A percentile compares a stretch with the other conserved stretches of the same genome.
These are phyloP conservation scores for Fonsecaea pedrosoi DNA, from an alignment of 2,329 filamentous ascomycete genomes.

Conservation along the genomic window DNA sequence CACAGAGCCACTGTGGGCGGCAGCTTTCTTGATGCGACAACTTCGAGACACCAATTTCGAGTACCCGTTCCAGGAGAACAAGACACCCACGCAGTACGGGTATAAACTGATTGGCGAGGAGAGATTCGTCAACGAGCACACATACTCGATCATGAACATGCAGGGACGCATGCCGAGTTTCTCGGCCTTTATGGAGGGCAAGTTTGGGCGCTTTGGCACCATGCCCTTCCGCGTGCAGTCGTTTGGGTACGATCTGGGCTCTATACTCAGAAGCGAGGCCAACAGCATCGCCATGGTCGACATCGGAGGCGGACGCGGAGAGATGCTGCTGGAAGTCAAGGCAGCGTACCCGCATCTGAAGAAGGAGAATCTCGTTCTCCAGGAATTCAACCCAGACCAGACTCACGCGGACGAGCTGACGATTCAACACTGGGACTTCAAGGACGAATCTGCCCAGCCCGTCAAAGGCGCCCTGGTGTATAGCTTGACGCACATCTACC, in stretches of 20 bases:
- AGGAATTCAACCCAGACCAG: conserved; percentile 48
- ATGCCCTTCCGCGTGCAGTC: conserved; percentile 44
- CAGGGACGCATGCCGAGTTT: conserved; percentile 50
- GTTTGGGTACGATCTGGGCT: conserved; percentile 46
- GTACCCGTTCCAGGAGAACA: conserved; percentile 46
- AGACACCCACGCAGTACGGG: conserved; percentile 47
- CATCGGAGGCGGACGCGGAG: conserved; percentile 49
- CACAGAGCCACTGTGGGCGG: conserved; percentile 46
- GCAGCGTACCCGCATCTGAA: conserved; percentile 44
- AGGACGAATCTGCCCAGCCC: conserved; percentile 45
- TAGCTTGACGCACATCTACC: conserved; percentile 47
- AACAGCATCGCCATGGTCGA: conserved; percentile 41
- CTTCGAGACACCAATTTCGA: conserved; percentile 45
- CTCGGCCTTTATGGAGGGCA: conserved; percentile 50
- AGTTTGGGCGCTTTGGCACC: conserved; percentile 46
- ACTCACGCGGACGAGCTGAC: conserved; percentile 41
- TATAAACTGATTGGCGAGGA: conserved; percentile 45
- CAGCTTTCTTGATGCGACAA: conserved; percentile 48
- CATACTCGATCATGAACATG: conserved; percentile 48
- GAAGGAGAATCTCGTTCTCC: conserved; percentile 44
- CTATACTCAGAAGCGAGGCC: not conserved
- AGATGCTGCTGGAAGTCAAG: conserved; percentile 48
- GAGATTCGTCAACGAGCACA: conserved; percentile 43
- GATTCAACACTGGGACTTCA: conserved; percentile 48
- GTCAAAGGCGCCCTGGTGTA: conserved; percentile 46